These are phyloP conservation scores for Verticillium isaacii DNA, from an alignment of 2,329 filamentous ascomycete species.

Conservation along the genomic window DNA sequence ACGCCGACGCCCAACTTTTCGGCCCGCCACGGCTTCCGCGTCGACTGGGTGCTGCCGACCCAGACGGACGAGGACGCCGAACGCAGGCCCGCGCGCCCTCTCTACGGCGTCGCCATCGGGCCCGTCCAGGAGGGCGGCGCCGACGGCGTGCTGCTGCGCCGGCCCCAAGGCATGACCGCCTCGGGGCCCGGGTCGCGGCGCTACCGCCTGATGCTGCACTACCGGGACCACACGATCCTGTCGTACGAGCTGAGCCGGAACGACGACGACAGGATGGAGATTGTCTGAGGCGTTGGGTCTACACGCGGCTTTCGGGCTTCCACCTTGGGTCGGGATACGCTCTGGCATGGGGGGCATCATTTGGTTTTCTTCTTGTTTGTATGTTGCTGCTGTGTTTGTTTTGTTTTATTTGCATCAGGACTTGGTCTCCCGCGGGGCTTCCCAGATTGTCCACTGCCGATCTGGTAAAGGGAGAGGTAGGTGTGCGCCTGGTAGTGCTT, in stretches of 20 bases:
- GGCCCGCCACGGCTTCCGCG: constrained; percentile 41
- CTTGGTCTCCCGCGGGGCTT: neutral
- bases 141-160: constrained; percentile 14
- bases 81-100: constrained; percentile 40
- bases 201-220: constrained; percentile 69
- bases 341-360: too few species aligned
- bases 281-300: neutral
- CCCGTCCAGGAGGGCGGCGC: constrained; percentile 49
- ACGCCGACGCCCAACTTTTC: constrained; percentile 8
- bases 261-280: constrained; percentile 17
- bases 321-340: neutral
- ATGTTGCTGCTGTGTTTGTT: neutral
- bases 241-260: constrained; percentile 60
- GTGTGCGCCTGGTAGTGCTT: too few species aligned
- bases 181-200: constrained; percentile 31
- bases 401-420: neutral
- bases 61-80: constrained; percentile 37
- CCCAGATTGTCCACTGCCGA: too few species aligned
- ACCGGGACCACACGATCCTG: constrained; percentile 63
- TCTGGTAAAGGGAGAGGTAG: neutral
- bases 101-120: constrained; percentile 65
- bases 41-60: constrained; percentile 49
- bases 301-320: neutral
- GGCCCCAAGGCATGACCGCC: constrained; percentile 5
- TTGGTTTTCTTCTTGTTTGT: neutral